Evolutionary conservation across 2,329 filamentous ascomycete genomes (phyloP).

Genomic region (Didymella glomerata): DNA sequence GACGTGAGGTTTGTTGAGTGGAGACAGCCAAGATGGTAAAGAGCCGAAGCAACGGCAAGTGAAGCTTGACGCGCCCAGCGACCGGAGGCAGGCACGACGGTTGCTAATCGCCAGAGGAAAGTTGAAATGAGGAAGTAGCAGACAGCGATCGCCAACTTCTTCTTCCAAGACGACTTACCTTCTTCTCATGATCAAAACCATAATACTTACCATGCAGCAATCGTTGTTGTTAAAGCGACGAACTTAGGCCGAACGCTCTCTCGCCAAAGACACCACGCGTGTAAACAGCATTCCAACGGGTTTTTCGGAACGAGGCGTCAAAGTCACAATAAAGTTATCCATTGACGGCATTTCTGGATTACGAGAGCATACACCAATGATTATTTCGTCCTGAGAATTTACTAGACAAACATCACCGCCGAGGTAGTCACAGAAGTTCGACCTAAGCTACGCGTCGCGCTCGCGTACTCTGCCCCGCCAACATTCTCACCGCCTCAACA

Average conservation of each 20-base stretch:
- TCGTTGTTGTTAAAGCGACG: not conserved
- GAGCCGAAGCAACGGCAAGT: conserved; percentile 3
- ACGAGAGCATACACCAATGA: not conserved
- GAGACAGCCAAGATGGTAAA: conserved; percentile 8
- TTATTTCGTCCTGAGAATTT: not conserved
- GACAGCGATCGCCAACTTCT: not conserved
- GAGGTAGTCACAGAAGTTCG: not conserved
- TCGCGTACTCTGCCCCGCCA: no score
- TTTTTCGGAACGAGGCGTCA: no score
- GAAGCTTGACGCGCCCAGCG: conserved; percentile 15
- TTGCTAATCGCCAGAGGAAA: not conserved
- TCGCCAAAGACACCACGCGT: conserved; percentile 2
- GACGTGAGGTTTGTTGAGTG: not conserved
- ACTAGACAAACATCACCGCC: not conserved
- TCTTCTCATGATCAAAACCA: not conserved
- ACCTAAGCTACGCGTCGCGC: conserved; percentile 8
- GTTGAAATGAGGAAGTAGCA: not conserved
- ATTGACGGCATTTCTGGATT: not conserved
- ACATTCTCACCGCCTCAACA: conserved; percentile 27
- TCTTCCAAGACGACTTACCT: not conserved
- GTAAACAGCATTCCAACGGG: not conserved
- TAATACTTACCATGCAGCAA: not conserved
- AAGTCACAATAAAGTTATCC: no score
- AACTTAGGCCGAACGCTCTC: not conserved
- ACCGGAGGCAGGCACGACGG: not conserved